These are phyloP conservation scores for Pisolithus albus DNA, from an alignment of 768 basidiomycete genomes.

Conservation along the genomic window DNA sequence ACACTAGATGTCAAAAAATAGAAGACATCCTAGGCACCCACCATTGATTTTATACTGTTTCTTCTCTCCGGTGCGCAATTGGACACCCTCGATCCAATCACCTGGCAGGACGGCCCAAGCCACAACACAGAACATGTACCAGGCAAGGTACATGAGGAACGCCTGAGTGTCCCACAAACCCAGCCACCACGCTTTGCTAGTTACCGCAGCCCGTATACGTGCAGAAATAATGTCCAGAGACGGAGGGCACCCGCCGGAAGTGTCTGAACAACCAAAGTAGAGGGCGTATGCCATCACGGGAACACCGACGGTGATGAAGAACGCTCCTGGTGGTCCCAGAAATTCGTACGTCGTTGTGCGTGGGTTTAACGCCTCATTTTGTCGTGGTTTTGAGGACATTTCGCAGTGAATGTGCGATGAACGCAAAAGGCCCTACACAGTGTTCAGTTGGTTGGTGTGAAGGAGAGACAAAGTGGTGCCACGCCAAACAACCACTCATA, in stretches of 20 bases:
- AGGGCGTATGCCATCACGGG: slow-evolving; percentile 68
- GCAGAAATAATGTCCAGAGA: slow-evolving; percentile 34
- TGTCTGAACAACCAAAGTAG: slow-evolving; percentile 72
- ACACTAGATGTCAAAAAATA: not conserved
- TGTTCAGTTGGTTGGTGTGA: too few species aligned
- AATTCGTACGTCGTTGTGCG: slow-evolving; percentile 74
- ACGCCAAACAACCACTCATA: too few species aligned
- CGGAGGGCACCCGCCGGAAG: slow-evolving; percentile 64
- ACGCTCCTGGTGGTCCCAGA: slow-evolving; percentile 71
- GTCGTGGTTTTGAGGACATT: slow-evolving; percentile 10
- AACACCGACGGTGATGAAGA: slow-evolving; percentile 62
- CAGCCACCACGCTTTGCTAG: slow-evolving; percentile 55
- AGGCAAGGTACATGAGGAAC: slow-evolving; percentile 65
- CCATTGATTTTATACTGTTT: slow-evolving; percentile 95
- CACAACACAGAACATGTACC: slow-evolving; percentile 84
- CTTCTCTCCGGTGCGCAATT: slow-evolving; percentile 66
- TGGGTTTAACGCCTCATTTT: slow-evolving; percentile 45
- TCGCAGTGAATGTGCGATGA: too few species aligned
- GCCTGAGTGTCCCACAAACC: slow-evolving; percentile 82
- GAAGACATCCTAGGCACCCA: slow-evolving; percentile 28
- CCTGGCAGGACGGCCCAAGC: slow-evolving; percentile 78
- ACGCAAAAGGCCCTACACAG: too few species aligned
- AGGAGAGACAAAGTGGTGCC: too few species aligned
- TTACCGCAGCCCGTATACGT: slow-evolving; percentile 41
- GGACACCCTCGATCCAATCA: slow-evolving; percentile 62